phyloP scores from a whole-genome alignment of 768 basidiomycete genomes.

The Phaeotremella fagi region DNA sequence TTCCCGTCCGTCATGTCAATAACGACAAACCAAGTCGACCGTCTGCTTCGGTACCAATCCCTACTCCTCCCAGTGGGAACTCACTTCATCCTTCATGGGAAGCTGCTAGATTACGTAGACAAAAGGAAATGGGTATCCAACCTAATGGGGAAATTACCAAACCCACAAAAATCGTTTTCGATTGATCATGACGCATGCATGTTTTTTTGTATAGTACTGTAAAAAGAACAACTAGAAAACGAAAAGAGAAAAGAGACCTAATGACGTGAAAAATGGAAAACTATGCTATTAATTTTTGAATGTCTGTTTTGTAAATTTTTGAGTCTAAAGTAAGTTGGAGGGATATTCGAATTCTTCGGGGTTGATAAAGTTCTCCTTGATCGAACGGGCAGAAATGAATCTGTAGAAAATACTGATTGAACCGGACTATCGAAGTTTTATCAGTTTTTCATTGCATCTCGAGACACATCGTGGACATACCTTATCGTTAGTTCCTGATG shows the following conservation, averaged over 20 bases:
- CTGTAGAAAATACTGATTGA: slow-evolving; percentile 71
- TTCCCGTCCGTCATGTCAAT: background rate
- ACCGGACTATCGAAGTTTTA: slow-evolving; percentile 55
- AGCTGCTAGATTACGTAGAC: slow-evolving; percentile 75
- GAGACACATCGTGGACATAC: background rate
- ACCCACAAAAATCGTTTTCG: slow-evolving; percentile 75
- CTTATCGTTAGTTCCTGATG: slow-evolving; percentile 95
- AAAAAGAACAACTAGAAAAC: background rate
- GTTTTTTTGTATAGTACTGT: background rate
- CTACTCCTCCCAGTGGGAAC: slow-evolving; percentile 32
- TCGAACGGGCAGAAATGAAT: slow-evolving; percentile 68
- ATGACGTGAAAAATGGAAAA: background rate
- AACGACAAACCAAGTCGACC: slow-evolving; percentile 5
- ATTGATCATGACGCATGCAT: slow-evolving; percentile 25
- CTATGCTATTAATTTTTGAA: background rate
- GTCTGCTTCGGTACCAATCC: slow-evolving; percentile 2
- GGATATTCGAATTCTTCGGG: slow-evolving; percentile 78
- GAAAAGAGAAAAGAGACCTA: background rate
- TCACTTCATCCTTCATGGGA: slow-evolving; percentile 93
- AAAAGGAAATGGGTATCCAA: slow-evolving; percentile 48
- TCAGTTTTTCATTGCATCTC: background rate
- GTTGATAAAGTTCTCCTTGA: slow-evolving; percentile 94
- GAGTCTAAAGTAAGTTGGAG: slow-evolving; percentile 65
- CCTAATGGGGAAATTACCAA: slow-evolving; percentile 59
- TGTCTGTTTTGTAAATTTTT: background rate